phyloP scores from a whole-genome alignment of 2,329 filamentous ascomycete species.

The Phialophora macrospora region DNA sequence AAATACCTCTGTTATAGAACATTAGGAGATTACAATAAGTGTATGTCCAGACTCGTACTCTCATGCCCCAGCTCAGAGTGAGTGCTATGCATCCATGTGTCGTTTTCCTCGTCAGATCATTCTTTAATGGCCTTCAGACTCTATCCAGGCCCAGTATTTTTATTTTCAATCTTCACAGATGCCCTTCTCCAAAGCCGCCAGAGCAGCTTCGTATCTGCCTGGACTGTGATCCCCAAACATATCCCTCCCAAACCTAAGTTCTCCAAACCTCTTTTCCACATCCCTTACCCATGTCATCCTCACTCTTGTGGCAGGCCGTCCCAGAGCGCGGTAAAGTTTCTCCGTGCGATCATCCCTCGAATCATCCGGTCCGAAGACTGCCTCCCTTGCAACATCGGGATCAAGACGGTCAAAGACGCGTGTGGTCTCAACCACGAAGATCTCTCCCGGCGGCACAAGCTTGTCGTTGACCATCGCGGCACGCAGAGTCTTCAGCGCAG shows the following conservation, averaged over 20 bases:
- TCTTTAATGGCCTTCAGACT: background rate
- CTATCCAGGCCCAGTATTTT: background rate
- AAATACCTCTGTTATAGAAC: no score
- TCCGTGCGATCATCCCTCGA: slow-evolving; percentile 44
- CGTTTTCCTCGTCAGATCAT: background rate
- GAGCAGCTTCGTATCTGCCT: slow-evolving; percentile 71
- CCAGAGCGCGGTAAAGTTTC: slow-evolving; percentile 50
- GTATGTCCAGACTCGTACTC: no score
- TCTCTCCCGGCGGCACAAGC: slow-evolving; percentile 74
- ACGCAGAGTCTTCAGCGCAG: slow-evolving; percentile 68
- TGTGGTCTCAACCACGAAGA: slow-evolving; percentile 73
- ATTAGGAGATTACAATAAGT: no score
- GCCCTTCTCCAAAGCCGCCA: slow-evolving; percentile 62
- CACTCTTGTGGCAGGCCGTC: slow-evolving; percentile 69
- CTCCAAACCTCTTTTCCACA: slow-evolving; percentile 71
- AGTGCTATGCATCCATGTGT: no score
- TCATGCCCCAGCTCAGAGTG: no score
- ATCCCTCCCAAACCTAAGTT: slow-evolving; percentile 71
- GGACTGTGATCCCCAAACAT: slow-evolving; percentile 80
- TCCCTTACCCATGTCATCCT: slow-evolving; percentile 73
- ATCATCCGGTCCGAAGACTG: slow-evolving; percentile 53
- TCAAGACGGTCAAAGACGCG: slow-evolving; percentile 67
- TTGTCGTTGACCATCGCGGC: slow-evolving; percentile 71
- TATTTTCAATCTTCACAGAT: slow-evolving; percentile 48
- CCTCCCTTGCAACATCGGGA: slow-evolving; percentile 47